Evolutionary conservation across 1,139 yeast species (phyloP), one percentile per base, ranked within the genome.

Genomic region (Scheffersomyces titani): DNA sequence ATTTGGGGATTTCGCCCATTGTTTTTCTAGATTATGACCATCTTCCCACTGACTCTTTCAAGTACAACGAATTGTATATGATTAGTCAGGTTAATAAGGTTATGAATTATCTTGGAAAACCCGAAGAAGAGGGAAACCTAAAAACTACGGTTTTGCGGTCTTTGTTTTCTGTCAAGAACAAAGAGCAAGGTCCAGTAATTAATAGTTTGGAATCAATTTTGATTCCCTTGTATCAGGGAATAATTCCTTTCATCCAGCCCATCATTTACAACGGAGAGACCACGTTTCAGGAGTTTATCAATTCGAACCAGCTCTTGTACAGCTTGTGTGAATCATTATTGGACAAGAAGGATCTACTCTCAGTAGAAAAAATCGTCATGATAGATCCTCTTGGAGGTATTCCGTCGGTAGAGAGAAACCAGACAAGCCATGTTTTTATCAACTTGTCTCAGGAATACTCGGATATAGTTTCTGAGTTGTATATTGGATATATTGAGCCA

Each of bases 351-450:
- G 70, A 76, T 47, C 61, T 80, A n/a, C 70, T 85, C 11, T 77
- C 88, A 0, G 82, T 94, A 44, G 98, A 94, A 61, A 94, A 94
- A 63, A 74, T 94, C 40, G 85, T 94, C 7, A 85, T 89, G 62
- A 76, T 94, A 40, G 98, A 92, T 63, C 85, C 87, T 0, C 70
- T 83, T 16, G 99, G 99, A 1, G 99, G 99, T 0, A 88, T 92
- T 11, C 98, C 98, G 0, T 89, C 96, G 0, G 78, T 87, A 44
- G 97, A 92, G 67, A 78, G 98, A 60, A 83, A 84, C 56, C 87
- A 88, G 54, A 86, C 94, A 3, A 85, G 97, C 22, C 99, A 94
- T 72, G 97, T 94, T 0, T 89, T 89, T 60, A 87, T 94, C 59
- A 94, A 94, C 67, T 73, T 94, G 51, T 83, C 87, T 6, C 98